Conservation (phyloP, 108 stramenopile species). For the Craspedostauros australis region DNA sequence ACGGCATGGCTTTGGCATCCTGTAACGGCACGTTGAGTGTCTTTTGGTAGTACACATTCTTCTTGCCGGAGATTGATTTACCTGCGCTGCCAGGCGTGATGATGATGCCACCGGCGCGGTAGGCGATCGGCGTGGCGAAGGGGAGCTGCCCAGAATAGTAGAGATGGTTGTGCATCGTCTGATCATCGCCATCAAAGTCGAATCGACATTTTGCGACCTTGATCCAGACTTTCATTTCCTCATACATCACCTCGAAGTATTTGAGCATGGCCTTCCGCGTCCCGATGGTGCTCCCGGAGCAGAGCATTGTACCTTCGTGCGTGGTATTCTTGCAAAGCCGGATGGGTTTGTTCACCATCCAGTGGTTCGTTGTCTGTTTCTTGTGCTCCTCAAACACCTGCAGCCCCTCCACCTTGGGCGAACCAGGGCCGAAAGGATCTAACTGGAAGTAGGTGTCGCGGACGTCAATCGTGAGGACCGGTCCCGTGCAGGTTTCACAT, state of each 20-base stretch:
- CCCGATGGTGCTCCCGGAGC: constrained; percentile 69
- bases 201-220: constrained; percentile 36
- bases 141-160: constrained; percentile 55
- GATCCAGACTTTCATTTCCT: constrained; percentile 64
- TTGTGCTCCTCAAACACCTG: constrained; percentile 61
- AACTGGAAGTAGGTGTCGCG: constrained; percentile 60
- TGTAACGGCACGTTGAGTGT: too few species aligned
- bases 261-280: constrained; percentile 61
- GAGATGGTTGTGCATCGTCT: constrained; percentile 76
- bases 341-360: constrained; percentile 44
- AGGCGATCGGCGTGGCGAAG: constrained; percentile 26
- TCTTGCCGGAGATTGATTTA: too few species aligned
- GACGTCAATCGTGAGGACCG: constrained; percentile 59
- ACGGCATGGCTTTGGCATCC: too few species aligned
- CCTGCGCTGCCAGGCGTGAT: too few species aligned
- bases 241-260: constrained; percentile 56
- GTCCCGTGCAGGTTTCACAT: constrained; percentile 64
- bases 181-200: constrained; percentile 51
- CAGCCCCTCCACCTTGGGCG: constrained; percentile 34
- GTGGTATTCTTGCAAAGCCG: constrained; percentile 28
- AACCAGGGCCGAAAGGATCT: constrained; percentile 66
- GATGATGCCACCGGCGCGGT: constrained; percentile 29
- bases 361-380: constrained; percentile 51
- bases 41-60: too few species aligned
- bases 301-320: constrained; percentile 45